Base-by-base conservation (phyloP, 148 eudicot genomes). In the Rhododendron ferrugineum region DNA sequence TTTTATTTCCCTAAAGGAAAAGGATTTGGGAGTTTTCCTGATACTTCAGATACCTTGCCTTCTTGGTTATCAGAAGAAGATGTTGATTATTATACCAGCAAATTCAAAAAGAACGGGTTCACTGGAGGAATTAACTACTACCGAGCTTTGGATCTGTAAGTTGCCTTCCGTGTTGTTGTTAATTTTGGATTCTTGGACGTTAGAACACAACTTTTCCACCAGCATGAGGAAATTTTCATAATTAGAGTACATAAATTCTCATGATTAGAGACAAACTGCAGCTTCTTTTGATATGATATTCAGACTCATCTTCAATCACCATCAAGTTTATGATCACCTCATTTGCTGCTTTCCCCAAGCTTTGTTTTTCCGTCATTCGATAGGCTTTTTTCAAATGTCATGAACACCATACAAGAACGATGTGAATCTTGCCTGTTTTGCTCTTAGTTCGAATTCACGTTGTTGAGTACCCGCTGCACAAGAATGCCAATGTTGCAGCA, bases 31-130 rank as follows among this genome's bases (percentile, higher is more conserved):
- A 13, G 30, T 79, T 23, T 75, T 22, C 85, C 84, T 36, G 86
- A 54, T 18, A 54, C 60, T 54, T 54, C 60, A 54, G 60, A 54
- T 85, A 16, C 32, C 77, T 73, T 90, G 81, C 91, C 92, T 4
- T 30, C 85, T 5, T 90, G 90, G 89, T 44, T 90, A 36, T 72
- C 90, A 7, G 90, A 88, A 76, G 82, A 88, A 83, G 90, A 90
- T 42, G 26, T 88, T 20, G 90, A 88, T 77, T 90, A 88, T 75
- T 90, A 83, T 62, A 44, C 86, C 6, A 54, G 16, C 60, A 90
- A 87, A 49, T 90, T 83, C 37, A 87, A 90, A 30, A 77, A 83
- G 56, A 49, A 78, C 23, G 91, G 92, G 52, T 89, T 90, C 91
- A 89, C 89, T 7, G 91, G 91, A 40, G 89, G 84, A 14, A 22